Evolutionary conservation across 78 protist species (phyloP), one percentile per base, ranked within the genome.

Genomic region (Creolimax fragrantissima): DNA sequence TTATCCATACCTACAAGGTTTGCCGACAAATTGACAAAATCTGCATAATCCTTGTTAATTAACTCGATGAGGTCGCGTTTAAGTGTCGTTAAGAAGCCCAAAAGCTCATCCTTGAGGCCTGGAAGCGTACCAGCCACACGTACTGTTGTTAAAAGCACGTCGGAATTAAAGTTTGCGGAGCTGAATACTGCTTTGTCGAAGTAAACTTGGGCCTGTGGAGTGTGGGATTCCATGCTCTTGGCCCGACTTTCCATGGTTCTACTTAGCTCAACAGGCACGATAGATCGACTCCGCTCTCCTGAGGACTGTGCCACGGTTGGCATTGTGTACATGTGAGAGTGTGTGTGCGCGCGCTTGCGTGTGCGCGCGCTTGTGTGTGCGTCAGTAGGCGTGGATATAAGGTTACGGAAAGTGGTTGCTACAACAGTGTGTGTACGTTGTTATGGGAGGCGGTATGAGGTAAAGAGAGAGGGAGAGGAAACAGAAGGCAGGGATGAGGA

Each of bases 1-100:
- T 3, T 43, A 36, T 93, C 94, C 32, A 93, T n/a, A 43, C 94
- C 94, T 32, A 90, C 93, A 3, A 93, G 45, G 58, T 93, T 90
- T 45, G 86, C 3, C 4, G 90, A 81, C 17, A 93, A 90, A 41
- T 74, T 81, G 35, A 93, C 92, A 35, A 90, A 90, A 81, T 93
- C 92, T 4, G 92, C 92, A 24, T 93, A 93, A 89, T 93, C 95
- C 36, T 45, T 90, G 88, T 93, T 93, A 91, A 93, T 93, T 37
- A 93, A 88, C 91, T 84, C 93, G 11, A 93, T 88, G 6, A 93
- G 88, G n/a, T 90, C 92, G 6, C 35, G 35, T 83, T 83, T 58
- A 24, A 58, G 74, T 58, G 74, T 58, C 0, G 74, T 58, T 1
- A 58, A 24, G 24, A 58, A 58, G 39, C 74, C 74, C 1, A 32